phyloP scores from a whole-genome alignment of 2,329 filamentous ascomycete genomes.

The Cryphonectria naterciae region DNA sequence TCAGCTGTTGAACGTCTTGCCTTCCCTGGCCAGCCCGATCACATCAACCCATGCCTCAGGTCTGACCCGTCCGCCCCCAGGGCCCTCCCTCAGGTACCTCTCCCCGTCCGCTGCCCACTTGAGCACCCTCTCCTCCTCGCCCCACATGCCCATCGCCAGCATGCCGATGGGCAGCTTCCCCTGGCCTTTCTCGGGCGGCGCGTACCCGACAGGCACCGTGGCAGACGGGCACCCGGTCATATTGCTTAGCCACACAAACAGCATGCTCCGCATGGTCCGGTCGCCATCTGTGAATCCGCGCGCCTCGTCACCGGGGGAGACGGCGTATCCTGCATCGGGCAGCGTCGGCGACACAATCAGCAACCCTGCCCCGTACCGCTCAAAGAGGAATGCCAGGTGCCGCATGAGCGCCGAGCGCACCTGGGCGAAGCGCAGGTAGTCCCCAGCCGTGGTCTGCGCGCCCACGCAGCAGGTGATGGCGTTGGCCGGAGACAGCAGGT shows the following conservation, averaged over 20 bases:
- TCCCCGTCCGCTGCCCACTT: slow-evolving; percentile 63
- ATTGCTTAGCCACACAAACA: slow-evolving; percentile 85
- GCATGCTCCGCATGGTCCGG: slow-evolving; percentile 75
- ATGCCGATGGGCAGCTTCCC: slow-evolving; percentile 65
- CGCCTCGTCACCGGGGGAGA: slow-evolving; percentile 58
- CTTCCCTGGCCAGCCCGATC: slow-evolving; percentile 43
- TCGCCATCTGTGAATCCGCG: slow-evolving; percentile 79
- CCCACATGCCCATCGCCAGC: slow-evolving; percentile 70
- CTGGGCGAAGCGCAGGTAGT: slow-evolving; percentile 74
- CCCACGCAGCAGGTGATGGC: slow-evolving; percentile 70
- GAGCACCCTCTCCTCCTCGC: slow-evolving; percentile 65
- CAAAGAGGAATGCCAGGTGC: slow-evolving; percentile 74
- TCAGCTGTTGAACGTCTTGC: slow-evolving; percentile 17
- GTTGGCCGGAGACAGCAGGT: slow-evolving; percentile 67
- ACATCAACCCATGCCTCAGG: slow-evolving; percentile 65
- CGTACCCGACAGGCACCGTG: slow-evolving; percentile 75
- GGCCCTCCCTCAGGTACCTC: slow-evolving; percentile 54
- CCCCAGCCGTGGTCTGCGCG: slow-evolving; percentile 65
- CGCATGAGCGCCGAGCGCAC: slow-evolving; percentile 78
- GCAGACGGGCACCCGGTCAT: slow-evolving; percentile 78
- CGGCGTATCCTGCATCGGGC: slow-evolving; percentile 76
- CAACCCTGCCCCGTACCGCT: slow-evolving; percentile 68
- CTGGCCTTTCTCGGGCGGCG: slow-evolving; percentile 54
- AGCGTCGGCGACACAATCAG: slow-evolving; percentile 79
- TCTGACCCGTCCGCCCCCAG: slow-evolving; percentile 53